Conservation (phyloP, 2,329 filamentous ascomycete genomes). For the Aspergillus sp. region DNA sequence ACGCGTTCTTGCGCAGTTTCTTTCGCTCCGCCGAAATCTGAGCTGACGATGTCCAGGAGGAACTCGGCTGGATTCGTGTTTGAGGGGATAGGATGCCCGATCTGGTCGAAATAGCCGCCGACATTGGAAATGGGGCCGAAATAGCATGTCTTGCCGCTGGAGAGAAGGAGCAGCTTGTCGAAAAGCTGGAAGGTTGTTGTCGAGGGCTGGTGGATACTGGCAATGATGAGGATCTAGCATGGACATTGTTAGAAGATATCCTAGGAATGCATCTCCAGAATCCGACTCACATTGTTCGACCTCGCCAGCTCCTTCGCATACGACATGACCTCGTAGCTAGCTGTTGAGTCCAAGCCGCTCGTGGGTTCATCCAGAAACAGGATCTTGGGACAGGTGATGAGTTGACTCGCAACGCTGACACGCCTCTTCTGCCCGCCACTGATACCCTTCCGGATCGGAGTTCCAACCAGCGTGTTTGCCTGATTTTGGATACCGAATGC, state of each 20-base stretch:
- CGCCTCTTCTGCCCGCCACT: constrained; percentile 83
- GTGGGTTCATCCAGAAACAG: constrained; percentile 84
- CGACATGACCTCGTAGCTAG: constrained; percentile 72
- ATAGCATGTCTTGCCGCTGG: constrained; percentile 69
- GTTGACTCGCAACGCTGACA: constrained; percentile 74
- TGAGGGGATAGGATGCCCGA: constrained; percentile 63
- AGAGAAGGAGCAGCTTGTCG: constrained; percentile 74
- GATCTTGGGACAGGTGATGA: constrained; percentile 78
- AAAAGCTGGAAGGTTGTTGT: constrained; percentile 77
- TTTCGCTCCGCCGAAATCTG: constrained; percentile 70
- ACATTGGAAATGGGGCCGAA: constrained; percentile 64
- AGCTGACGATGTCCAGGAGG: constrained; percentile 75
- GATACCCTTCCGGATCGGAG: constrained; percentile 78
- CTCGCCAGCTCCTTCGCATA: constrained; percentile 68
- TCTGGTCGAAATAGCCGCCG: constrained; percentile 61
- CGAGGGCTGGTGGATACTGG: constrained; percentile 83
- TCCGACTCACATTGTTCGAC: constrained; percentile 63
- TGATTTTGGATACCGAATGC: constrained; percentile 73
- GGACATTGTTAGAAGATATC: background rate
- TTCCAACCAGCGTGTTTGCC: constrained; percentile 72
- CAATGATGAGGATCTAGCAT: constrained; percentile 67
- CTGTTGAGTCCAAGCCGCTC: constrained; percentile 76
- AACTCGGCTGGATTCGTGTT: constrained; percentile 82
- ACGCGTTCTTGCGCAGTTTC: constrained; percentile 53
- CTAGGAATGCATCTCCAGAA: background rate